A percentile compares a stretch with the other conserved stretches of the same genome.
phyloP scores from a whole-genome alignment of 2,329 filamentous ascomycete genomes.

The Acrodontium crateriforme region DNA sequence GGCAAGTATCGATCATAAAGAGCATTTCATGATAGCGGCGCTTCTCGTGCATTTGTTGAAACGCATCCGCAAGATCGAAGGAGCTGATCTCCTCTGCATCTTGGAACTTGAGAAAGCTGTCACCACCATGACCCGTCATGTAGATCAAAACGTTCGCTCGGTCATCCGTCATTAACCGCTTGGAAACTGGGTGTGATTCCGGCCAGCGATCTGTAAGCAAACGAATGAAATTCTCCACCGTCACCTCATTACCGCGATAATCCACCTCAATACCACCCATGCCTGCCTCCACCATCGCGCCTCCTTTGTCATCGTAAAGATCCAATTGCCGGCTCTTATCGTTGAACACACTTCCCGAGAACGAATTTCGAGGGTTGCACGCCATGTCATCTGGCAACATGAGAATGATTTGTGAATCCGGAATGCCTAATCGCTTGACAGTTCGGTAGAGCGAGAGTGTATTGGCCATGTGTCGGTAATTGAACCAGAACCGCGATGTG shows the following conservation, averaged over 20 bases:
- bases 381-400: constrained; percentile 99
- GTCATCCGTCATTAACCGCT: constrained; percentile 85
- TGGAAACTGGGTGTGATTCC: constrained; percentile 87
- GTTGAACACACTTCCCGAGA: constrained; percentile 95
- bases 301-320: constrained; percentile 63
- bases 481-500: constrained; percentile 99
- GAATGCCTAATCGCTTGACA: constrained; percentile 93
- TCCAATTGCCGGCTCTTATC: constrained; percentile 93
- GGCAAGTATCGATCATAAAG: constrained; percentile 99
- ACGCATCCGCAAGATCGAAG: constrained; percentile 90
- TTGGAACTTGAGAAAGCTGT: constrained; percentile 97
- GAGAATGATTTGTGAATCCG: constrained; percentile 96
- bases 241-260: constrained; percentile 95
- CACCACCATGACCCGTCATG: constrained; percentile 97
- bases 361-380: constrained; percentile 95
- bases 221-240: constrained; percentile 96
- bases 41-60: constrained; percentile 99
- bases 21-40: constrained; percentile 96
- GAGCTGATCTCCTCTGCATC: constrained; percentile 95
- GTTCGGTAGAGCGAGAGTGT: constrained; percentile 95
- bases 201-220: constrained; percentile 87
- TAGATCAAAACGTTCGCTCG: constrained; percentile 95
- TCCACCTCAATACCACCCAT: constrained; percentile 70
- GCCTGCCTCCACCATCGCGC: constrained; percentile 8
- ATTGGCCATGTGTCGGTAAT: constrained; percentile 96